These are phyloP conservation scores for Luffa acutangula DNA, from an alignment of 306 rosid genomes.

Conservation along the genomic window DNA sequence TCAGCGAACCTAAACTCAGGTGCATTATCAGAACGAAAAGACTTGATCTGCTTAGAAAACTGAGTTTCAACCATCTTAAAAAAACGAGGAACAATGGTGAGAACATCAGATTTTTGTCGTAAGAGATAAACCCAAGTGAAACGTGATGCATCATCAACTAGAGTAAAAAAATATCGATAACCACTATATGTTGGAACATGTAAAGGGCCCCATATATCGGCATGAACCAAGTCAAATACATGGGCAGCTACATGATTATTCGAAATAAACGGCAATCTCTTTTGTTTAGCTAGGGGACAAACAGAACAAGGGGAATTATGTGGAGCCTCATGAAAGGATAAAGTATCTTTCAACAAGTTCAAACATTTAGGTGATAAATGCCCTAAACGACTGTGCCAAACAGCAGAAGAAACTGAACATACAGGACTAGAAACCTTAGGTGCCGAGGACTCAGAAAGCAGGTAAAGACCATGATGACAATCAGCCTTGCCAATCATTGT, in stretches of 20 bases:
- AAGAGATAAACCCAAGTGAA: background rate
- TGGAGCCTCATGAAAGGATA: background rate
- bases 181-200: background rate
- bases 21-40: background rate
- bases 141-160: conserved; percentile 14
- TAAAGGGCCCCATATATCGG: background rate
- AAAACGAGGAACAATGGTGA: background rate
- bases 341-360: too few relatives aligned
- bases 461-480: too few relatives aligned
- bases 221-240: background rate
- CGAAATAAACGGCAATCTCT: background rate
- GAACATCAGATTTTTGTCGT: background rate
- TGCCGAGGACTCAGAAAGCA: too few relatives aligned
- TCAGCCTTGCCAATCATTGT: too few relatives aligned
- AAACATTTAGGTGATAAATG: background rate
- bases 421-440: too few relatives aligned
- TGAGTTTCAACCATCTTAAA: background rate
- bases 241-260: background rate
- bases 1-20: background rate
- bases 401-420: too few relatives aligned
- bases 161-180: background rate
- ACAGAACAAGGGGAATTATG: background rate
- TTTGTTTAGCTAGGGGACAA: background rate
- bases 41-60: background rate
- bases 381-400: background rate